Evolutionary conservation across 441 rosid species (phyloP).

Genomic region (Adansonia gregorii): DNA sequence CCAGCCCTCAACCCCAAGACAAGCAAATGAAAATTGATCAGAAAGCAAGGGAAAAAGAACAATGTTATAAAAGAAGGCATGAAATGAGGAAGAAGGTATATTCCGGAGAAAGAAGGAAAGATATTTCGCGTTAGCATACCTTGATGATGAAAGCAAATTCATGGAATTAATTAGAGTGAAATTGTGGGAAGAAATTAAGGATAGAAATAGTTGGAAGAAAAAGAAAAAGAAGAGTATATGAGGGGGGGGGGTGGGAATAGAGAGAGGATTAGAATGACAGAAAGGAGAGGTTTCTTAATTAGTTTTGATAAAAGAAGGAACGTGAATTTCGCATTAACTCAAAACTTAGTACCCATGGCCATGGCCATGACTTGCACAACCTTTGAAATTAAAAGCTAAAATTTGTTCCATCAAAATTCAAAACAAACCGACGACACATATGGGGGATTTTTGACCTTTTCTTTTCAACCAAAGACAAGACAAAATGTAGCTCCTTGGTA

Average conservation of each 20-base stretch:
- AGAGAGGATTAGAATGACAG: neutral
- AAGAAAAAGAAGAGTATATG: conserved; percentile 1
- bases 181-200: conserved; percentile 5
- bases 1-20: too few species aligned
- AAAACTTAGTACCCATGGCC: neutral
- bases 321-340: conserved; percentile 37
- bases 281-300: neutral
- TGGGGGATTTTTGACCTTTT: conserved; percentile 33
- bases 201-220: neutral
- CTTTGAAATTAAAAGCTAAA: conserved; percentile 7
- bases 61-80: neutral
- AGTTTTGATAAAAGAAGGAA: conserved; percentile 27
- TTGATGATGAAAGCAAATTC: conserved; percentile 32
- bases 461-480: neutral
- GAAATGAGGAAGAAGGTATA: neutral
- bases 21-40: neutral
- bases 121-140: conserved; percentile 30
- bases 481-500: neutral
- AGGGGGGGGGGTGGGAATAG: conserved; percentile 1
- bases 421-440: conserved; percentile 8
- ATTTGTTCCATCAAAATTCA: neutral
- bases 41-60: too few species aligned
- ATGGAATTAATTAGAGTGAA: neutral
- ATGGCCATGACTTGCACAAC: too few species aligned
- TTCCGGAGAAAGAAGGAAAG: neutral